Percentiles rank a stretch among this genome's conserved stretches.
Conservation (phyloP, 2,329 filamentous ascomycete species). For the Clonostachys rosea region DNA sequence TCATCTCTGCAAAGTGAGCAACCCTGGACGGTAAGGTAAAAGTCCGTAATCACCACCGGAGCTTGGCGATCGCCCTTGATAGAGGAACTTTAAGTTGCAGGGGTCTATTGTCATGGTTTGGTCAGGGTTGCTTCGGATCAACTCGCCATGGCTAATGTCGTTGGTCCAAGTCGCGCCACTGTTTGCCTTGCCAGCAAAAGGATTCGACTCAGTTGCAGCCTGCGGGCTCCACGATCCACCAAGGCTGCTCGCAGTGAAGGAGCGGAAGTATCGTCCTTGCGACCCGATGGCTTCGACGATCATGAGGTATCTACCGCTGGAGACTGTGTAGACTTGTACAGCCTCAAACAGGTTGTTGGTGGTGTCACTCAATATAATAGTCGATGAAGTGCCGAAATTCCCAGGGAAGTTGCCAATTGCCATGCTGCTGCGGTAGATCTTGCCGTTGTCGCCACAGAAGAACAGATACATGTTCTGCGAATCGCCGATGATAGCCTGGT, state of each 20-base stretch:
- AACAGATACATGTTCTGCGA: slow-evolving; percentile 60
- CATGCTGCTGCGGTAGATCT: slow-evolving; percentile 61
- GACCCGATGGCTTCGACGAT: slow-evolving; percentile 59
- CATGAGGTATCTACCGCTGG: slow-evolving; percentile 58
- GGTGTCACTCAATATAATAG: slow-evolving; percentile 46
- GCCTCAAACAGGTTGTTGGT: slow-evolving; percentile 59
- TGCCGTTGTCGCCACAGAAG: slow-evolving; percentile 63
- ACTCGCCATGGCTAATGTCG: slow-evolving; percentile 62
- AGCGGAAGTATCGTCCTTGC: slow-evolving; percentile 60
- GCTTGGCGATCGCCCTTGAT: slow-evolving; percentile 47
- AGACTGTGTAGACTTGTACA: slow-evolving; percentile 59
- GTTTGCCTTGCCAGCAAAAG: slow-evolving; percentile 63
- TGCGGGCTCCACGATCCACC: slow-evolving; percentile 54
- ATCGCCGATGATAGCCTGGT: slow-evolving; percentile 62
- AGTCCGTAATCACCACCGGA: slow-evolving; percentile 38
- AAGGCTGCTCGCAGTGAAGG: slow-evolving; percentile 56
- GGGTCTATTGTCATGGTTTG: slow-evolving; percentile 60
- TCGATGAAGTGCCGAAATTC: slow-evolving; percentile 47
- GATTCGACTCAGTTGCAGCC: slow-evolving; percentile 47
- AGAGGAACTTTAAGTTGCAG: slow-evolving; percentile 61
- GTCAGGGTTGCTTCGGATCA: slow-evolving; percentile 50
- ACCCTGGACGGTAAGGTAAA: slow-evolving; percentile 49
- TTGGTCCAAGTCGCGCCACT: slow-evolving; percentile 62
- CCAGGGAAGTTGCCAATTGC: slow-evolving; percentile 57
- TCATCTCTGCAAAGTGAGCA: slow-evolving; percentile 34